Base-by-base conservation (phyloP, 768 basidiomycete species). In the Amanita inopinata region DNA sequence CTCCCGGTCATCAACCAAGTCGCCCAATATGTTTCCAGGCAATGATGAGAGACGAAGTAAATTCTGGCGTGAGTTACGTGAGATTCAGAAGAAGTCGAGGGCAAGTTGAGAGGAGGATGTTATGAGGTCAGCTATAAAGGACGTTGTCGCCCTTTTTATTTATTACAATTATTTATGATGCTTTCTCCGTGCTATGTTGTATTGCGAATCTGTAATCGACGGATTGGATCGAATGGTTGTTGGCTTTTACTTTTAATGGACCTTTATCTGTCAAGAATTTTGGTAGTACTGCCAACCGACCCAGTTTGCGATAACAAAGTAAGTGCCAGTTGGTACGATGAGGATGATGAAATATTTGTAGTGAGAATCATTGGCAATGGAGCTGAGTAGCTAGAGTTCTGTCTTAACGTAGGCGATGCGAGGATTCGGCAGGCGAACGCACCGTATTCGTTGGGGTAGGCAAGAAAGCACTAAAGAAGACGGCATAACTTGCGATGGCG, bases 261-360 rank as follows among this genome's bases (percentile, higher is more conserved):
- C 25, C 11, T 24, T 14, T 4, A 11, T 18, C 28, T n/a, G 28
- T 76, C 61, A 93, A 8, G 90, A 89, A 60, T 92, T 91, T 33
- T 85, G 78, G 58, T 89, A 97, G 61, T 90, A 96, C 60, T 97
- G 91, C 91, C 92, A 97, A 31, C 93, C 93, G 28, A 94, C 88
- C 94, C 94, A 98, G 55, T 97, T 97, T 31, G 91, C 90, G 53
- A 98, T 98, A 40, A 90, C 85, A 60, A 92, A 94, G 62, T 89
- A 92, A 30, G 83, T 70, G 7, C 72, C 76, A 5, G 81, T 80
- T 9, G 94, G 91, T 33, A 97, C 72, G 33, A 92, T 66, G 28
- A 96, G 63, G 8, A 92, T 61, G 22, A 63, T 53, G 51, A 94
- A 77, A 61, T 94, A 96, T 63, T 92, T 93, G 77, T 94, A 94